A percentile compares a stretch with the other conserved stretches of the same genome.
Evolutionary conservation across 2,329 filamentous ascomycete species (phyloP).

Genomic region (Colletotrichum sp.): DNA sequence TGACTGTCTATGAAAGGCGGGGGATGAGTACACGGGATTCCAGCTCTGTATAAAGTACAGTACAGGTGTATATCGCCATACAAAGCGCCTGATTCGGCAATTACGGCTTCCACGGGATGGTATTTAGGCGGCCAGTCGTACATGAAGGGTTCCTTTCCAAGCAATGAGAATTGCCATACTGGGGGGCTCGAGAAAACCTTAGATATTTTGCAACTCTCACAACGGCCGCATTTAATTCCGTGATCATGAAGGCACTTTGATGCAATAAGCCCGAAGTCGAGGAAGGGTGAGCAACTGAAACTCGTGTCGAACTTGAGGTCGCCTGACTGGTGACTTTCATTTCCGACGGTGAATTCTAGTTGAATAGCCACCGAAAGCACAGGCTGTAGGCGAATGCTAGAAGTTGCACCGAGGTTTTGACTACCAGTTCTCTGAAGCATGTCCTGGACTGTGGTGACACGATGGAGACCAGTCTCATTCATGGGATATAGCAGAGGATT

Average conservation of each 20-base stretch:
- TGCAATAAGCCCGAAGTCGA: background rate
- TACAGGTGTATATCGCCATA: background rate
- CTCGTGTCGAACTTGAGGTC: background rate
- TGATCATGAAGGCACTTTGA: background rate
- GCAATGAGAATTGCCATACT: background rate
- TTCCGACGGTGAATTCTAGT: background rate
- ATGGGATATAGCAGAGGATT: background rate
- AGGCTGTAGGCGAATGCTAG: background rate
- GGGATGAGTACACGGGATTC: background rate
- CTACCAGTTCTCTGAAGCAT: background rate
- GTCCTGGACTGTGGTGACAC: background rate
- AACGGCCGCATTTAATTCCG: background rate
- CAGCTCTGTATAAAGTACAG: background rate
- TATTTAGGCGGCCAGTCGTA: background rate
- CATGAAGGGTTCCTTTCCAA: background rate
- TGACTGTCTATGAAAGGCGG: background rate
- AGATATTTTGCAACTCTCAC: background rate
- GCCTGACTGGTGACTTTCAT: accelerated
- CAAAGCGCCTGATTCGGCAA: background rate
- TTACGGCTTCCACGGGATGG: background rate
- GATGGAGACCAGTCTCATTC: background rate
- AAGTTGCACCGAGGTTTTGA: background rate
- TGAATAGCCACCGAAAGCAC: background rate
- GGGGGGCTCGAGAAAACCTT: background rate
- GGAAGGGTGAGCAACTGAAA: background rate